Percentiles rank a stretch among this genome's conserved stretches.
phyloP scores from a whole-genome alignment of 768 basidiomycete genomes.

The Vararia minispora region DNA sequence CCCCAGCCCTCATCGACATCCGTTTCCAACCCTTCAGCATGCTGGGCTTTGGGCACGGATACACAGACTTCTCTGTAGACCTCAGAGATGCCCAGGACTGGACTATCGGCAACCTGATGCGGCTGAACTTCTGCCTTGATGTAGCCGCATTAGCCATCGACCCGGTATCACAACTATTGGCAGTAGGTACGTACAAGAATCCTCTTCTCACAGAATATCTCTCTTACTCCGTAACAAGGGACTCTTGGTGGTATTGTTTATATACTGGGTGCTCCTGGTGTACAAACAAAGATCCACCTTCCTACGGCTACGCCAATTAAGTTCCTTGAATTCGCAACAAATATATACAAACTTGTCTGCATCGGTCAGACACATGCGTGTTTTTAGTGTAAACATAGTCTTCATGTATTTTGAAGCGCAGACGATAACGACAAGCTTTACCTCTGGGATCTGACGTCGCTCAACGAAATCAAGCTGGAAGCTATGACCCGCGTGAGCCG shows the following conservation, averaged over 20 bases:
- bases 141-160: conserved; percentile 45
- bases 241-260: conserved; percentile 53
- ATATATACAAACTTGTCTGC: conserved; percentile 43
- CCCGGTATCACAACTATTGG: conserved; percentile 50
- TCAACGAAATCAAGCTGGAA: conserved; percentile 41
- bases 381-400: background rate
- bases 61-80: conserved; percentile 46
- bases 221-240: conserved; percentile 27
- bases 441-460: conserved; percentile 46
- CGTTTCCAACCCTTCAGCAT: too few species aligned
- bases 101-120: conserved; percentile 38
- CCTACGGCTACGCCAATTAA: conserved; percentile 33
- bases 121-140: conserved; percentile 39
- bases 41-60: conserved; percentile 16
- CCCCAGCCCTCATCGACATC: background rate
- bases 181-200: conserved; percentile 33
- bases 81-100: conserved; percentile 47
- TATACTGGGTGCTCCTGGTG: conserved; percentile 58
- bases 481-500: conserved; percentile 38
- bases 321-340: conserved; percentile 50
- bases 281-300: conserved; percentile 41
- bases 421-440: conserved; percentile 47
- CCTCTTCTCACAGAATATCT: conserved; percentile 3
- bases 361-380: conserved; percentile 37
- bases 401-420: background rate